Evolutionary conservation across 768 basidiomycete genomes (phyloP), one percentile per base, ranked within the genome.

Genomic region (Pholiota molesta): DNA sequence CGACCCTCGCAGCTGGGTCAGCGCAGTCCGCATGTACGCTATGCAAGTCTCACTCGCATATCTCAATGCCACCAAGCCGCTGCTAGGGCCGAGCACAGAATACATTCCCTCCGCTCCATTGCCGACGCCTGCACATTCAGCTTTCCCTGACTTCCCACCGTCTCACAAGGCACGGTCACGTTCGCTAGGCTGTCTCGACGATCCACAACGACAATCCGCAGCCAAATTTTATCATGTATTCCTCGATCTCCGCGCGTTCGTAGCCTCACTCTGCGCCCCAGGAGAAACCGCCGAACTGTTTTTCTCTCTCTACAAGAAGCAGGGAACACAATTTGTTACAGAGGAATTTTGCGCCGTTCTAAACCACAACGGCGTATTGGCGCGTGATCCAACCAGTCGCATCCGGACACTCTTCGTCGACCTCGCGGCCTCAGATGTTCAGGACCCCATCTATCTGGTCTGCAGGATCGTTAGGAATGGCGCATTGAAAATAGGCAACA

Each of bases 221-320:
- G 83, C 85, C 49, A 90, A 90, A 65, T 95, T 95, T 73, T 95
- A 91, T 70, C 96, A 99, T 68, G 82, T 96, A 57, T 94, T 88
- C 71, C 83, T 99, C 64, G 96, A 99, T 67, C 76, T 98, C 9
- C 90, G 93, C 19, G 95, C 95, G 0, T 95, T 98, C 70, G 90
- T 96, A 33, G 97, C 95, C 16, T 91, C 90, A 6, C 90, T 90
- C 1, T 98, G 96, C 73, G 80, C 88, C 0, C 90, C 96, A 0
- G 95, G 95, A 10, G 97, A 99, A 75, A 92, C 91, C 0, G 93
- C 90, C 14, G 97, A 99, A 71, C 86, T 99, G 2, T 94, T 88
- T 71, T 97, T 99, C 78, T 95, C 94, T 11, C 81, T 99, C 7
- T 99, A 92, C 82, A 92, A 90, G 75, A 90, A 91, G 70, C 83